A percentile compares a stretch with the other conserved stretches of the same genome.
phyloP scores from a whole-genome alignment of 2,329 filamentous ascomycete species.

The Aspergillus viridinutans region DNA sequence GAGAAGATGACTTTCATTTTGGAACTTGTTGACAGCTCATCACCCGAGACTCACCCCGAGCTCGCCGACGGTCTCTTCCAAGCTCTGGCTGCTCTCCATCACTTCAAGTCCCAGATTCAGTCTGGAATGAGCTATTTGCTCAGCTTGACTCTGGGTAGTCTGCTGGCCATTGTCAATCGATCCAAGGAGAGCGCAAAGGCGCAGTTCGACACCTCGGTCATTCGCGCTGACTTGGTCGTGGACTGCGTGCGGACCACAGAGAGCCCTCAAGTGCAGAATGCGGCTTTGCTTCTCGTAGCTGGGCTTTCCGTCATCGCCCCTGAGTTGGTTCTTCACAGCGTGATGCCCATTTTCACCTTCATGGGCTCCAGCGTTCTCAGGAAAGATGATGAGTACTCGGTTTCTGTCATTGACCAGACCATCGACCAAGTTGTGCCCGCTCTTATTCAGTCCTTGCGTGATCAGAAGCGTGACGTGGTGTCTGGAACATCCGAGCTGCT shows the following conservation, averaged over 20 bases:
- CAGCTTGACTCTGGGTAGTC: constrained; percentile 73
- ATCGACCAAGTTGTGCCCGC: constrained; percentile 92
- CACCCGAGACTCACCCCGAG: constrained; percentile 67
- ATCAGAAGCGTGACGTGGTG: constrained; percentile 70
- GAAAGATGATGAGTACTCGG: constrained; percentile 94
- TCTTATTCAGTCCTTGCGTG: constrained; percentile 77
- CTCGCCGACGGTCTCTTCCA: constrained; percentile 77
- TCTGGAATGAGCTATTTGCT: constrained; percentile 90
- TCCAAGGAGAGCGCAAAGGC: constrained; percentile 50
- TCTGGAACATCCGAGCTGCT: constrained; percentile 82
- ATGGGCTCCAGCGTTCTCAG: constrained; percentile 89
- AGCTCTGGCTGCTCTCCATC: constrained; percentile 79
- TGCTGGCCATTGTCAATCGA: constrained; percentile 77
- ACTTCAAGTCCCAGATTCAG: constrained; percentile 73
- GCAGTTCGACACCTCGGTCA: constrained; percentile 70
- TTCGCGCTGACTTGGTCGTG: constrained; percentile 85
- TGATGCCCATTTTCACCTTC: constrained; percentile 99
- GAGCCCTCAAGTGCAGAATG: constrained; percentile 90
- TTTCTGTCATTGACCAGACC: constrained; percentile 89
- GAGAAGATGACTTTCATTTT: constrained; percentile 80
- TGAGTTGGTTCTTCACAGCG: constrained; percentile 87
- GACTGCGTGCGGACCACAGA: constrained; percentile 90
- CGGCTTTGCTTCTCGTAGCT: constrained; percentile 81
- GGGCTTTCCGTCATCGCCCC: constrained; percentile 82
- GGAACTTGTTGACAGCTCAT: constrained; percentile 79